These are phyloP conservation scores for Globisporangium solare DNA, from an alignment of 352 stramenopile species.

Conservation along the genomic window DNA sequence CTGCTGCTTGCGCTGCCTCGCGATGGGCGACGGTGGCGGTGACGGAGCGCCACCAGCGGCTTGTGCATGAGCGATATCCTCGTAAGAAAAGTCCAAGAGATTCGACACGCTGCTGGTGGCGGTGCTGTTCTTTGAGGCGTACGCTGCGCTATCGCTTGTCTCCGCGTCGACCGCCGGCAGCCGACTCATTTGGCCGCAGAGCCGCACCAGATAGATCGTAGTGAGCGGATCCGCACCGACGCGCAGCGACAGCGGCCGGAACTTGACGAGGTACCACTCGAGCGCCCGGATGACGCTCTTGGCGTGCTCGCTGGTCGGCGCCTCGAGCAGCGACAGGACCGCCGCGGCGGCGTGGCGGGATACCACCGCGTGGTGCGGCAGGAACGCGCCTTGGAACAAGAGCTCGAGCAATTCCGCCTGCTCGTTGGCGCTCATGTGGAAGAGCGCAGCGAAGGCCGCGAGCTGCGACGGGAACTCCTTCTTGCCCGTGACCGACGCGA, in stretches of 20 bases:
- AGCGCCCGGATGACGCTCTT: conserved; percentile 38
- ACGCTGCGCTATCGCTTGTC: too few species aligned
- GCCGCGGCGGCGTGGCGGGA: conserved; percentile 62
- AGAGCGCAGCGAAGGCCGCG: conserved; percentile 38
- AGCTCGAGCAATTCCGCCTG: conserved; percentile 38
- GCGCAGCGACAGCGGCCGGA: conserved; percentile 36
- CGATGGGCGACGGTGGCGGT: conserved; percentile 27
- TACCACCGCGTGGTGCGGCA: conserved; percentile 27
- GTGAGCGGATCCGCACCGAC: conserved; percentile 49
- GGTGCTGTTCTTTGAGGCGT: too few species aligned
- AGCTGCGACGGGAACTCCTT: conserved; percentile 55
- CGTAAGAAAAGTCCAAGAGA: conserved; percentile 55
- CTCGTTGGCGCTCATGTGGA: conserved; percentile 35
- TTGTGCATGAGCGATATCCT: conserved; percentile 7
- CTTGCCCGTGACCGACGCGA: conserved; percentile 27
- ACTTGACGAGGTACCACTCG: conserved; percentile 48
- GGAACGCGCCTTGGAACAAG: conserved; percentile 49
- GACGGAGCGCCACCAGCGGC: conserved; percentile 10
- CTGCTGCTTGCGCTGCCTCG: conserved; percentile 9
- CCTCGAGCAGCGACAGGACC: conserved; percentile 43
- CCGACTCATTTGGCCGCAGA: conserved; percentile 56
- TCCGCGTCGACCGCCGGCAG: conserved; percentile 18
- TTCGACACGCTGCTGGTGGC: conserved; percentile 15
- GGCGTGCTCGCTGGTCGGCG: conserved; percentile 24
- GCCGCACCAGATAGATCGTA: conserved; percentile 56